Evolutionary conservation across 2,329 filamentous ascomycete genomes (phyloP).

Genomic region (Aspergillus pseudotamarii): DNA sequence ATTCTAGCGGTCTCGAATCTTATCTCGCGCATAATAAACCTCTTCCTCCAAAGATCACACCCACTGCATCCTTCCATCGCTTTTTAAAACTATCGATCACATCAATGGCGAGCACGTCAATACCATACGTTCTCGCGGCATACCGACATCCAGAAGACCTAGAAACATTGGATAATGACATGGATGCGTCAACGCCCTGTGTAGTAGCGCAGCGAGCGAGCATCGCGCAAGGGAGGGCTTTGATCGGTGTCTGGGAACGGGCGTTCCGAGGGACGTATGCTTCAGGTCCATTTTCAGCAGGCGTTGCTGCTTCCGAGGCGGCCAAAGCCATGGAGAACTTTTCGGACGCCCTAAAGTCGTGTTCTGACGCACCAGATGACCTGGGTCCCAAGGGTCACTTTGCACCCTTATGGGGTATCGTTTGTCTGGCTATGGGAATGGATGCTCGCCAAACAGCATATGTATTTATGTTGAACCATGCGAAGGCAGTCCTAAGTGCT

Average conservation of each 20-base stretch:
- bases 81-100: constrained; percentile 61
- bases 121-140: constrained; percentile 62
- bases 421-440: constrained; percentile 57
- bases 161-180: constrained; percentile 61
- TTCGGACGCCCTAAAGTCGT: constrained; percentile 41
- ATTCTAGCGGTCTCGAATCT: constrained; percentile 66
- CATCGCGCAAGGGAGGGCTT: constrained; percentile 61
- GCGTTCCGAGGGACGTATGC: constrained; percentile 47
- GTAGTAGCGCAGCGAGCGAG: constrained; percentile 65
- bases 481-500: constrained; percentile 64
- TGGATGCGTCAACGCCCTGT: constrained; percentile 65
- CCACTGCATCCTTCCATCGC: constrained; percentile 51
- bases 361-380: constrained; percentile 32
- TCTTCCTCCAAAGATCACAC: constrained; percentile 33
- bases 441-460: constrained; percentile 59
- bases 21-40: constrained; percentile 61
- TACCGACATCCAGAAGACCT: constrained; percentile 55
- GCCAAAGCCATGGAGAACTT: constrained; percentile 40
- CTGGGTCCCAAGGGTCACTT: constrained; percentile 56
- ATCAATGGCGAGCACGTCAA: constrained; percentile 60
- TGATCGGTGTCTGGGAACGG: constrained; percentile 63
- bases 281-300: constrained; percentile 12
- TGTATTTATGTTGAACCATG: constrained; percentile 65
- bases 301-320: constrained; percentile 22
- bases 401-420: constrained; percentile 62